Evolutionary conservation across 1,139 yeast species (phyloP).

Genomic region (Pichiaceae sp.): DNA sequence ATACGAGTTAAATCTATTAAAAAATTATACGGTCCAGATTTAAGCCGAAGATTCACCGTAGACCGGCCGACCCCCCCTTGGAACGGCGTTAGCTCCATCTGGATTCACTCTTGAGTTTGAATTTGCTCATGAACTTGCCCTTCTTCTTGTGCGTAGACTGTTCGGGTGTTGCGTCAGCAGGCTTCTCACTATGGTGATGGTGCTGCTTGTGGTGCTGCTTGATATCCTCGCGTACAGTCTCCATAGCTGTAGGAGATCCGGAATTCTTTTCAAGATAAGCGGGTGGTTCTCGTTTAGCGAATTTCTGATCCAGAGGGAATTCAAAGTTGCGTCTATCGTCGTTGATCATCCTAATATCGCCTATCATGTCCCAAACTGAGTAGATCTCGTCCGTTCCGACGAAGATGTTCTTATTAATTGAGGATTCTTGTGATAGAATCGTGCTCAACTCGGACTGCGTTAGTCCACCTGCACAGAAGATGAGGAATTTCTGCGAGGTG

Average conservation of each 20-base stretch:
- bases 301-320: constrained; percentile 16
- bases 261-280: constrained; percentile 15
- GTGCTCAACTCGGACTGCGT: constrained; percentile 78
- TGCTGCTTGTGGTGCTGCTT: neutral
- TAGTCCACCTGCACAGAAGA: constrained; percentile 84
- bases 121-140: too few relatives aligned
- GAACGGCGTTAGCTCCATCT: too few relatives aligned
- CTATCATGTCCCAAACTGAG: constrained; percentile 50
- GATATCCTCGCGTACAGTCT: too few relatives aligned
- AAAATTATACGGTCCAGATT: neutral
- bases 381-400: constrained; percentile 77
- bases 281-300: constrained; percentile 13
- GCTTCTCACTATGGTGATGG: neutral
- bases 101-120: too few relatives aligned
- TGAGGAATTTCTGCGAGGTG: constrained; percentile 35
- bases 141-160: too few relatives aligned
- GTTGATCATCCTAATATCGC: constrained; percentile 28
- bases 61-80: too few relatives aligned
- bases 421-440: constrained; percentile 59
- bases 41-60: too few relatives aligned
- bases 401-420: constrained; percentile 63
- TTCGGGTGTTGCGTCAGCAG: too few relatives aligned
- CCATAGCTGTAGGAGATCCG: constrained; percentile 7
- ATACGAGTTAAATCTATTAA: neutral
- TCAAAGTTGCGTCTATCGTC: constrained; percentile 13